Evolutionary conservation across 805 yeast genomes (phyloP).

Genomic region (Scheffersomyces coipomensis): DNA sequence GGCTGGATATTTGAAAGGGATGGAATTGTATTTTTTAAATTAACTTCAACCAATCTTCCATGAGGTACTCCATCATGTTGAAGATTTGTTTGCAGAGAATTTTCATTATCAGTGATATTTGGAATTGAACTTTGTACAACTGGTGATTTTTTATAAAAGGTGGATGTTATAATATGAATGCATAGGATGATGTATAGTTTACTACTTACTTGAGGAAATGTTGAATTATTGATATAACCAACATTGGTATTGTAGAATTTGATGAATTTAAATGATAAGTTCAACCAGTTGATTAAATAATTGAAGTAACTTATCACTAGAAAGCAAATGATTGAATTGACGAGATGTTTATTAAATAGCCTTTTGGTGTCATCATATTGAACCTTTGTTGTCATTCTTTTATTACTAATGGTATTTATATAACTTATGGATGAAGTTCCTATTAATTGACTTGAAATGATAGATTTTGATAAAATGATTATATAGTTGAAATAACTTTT

Average conservation of each 20-base stretch:
- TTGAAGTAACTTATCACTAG: conserved; percentile 17
- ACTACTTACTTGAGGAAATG: conserved; percentile 4
- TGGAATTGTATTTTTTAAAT: not conserved
- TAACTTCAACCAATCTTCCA: conserved; percentile 3
- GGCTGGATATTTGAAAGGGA: not conserved
- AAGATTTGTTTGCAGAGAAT: not conserved
- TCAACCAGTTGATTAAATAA: conserved; percentile 14
- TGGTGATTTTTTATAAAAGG: conserved; percentile 4
- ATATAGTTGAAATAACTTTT: conserved; percentile 20
- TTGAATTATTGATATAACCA: conserved; percentile 6
- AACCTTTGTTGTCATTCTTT: conserved; percentile 10
- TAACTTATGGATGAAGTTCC: conserved; percentile 23
- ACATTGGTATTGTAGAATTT: conserved; percentile 2
- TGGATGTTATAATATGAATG: conserved; percentile 20
- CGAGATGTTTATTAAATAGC: conserved; percentile 11
- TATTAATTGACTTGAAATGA: conserved; percentile 27
- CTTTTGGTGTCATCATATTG: conserved; percentile 10
- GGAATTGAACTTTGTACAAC: conserved; percentile 6
- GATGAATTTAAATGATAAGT: conserved; percentile 2
- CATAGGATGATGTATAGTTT: conserved; percentile 17
- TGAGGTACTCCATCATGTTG: conserved; percentile 3
- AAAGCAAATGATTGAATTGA: conserved; percentile 20
- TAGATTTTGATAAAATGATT: conserved; percentile 26
- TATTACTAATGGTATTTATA: conserved; percentile 20
- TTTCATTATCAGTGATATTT: conserved; percentile 3